Percentiles rank a stretch among this genome's conserved stretches.
phyloP scores from a whole-genome alignment of 2,329 filamentous ascomycete species.

The Gyromitra esculenta region DNA sequence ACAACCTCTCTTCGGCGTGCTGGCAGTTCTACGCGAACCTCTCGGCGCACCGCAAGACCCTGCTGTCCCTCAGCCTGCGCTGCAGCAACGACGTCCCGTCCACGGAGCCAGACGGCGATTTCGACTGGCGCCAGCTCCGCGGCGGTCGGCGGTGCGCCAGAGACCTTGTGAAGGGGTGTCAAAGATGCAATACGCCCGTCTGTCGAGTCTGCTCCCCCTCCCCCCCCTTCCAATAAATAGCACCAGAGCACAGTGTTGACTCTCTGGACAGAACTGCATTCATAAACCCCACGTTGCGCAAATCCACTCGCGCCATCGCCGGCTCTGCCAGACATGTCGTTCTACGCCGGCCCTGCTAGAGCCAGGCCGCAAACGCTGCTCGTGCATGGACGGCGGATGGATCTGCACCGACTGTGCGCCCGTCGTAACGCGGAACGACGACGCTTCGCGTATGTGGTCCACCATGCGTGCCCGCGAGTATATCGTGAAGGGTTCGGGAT shows the following conservation, averaged over 20 bases:
- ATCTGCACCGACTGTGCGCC: conserved; percentile 31
- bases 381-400: conserved; percentile 13
- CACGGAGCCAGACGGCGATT: neutral
- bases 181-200: conserved; percentile 25
- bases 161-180: conserved; percentile 50
- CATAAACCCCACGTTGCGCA: conserved; percentile 28
- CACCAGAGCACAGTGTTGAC: neutral
- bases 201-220: conserved; percentile 40
- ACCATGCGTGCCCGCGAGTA: neutral
- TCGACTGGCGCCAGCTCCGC: conserved; percentile 30
- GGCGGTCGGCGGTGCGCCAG: conserved; percentile 34
- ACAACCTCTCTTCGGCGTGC: conserved; percentile 44
- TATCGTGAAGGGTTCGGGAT: neutral
- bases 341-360: neutral
- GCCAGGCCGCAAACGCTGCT: neutral
- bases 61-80: conserved; percentile 35
- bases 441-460: conserved; percentile 25
- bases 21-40: conserved; percentile 47
- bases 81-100: conserved; percentile 27
- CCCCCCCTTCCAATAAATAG: no score
- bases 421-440: neutral
- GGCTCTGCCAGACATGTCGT: conserved; percentile 40
- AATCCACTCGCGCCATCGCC: conserved; percentile 30
- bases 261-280: conserved; percentile 42
- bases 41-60: conserved; percentile 33